These are phyloP conservation scores for Diphasiastrum complanatum DNA, from an alignment of 83 land plant species.

Conservation along the genomic window DNA sequence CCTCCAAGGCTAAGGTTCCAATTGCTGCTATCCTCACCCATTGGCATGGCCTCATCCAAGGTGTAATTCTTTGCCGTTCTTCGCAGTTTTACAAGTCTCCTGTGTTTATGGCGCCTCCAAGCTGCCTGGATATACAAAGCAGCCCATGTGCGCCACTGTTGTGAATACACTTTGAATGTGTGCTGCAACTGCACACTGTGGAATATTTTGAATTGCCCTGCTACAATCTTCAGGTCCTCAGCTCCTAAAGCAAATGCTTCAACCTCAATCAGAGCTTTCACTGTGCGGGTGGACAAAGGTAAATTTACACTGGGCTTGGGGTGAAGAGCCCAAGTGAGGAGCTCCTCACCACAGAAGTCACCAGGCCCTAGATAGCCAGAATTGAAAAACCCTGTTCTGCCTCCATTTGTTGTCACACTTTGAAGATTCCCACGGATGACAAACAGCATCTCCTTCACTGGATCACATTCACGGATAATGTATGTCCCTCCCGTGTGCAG, in stretches of 20 bases:
- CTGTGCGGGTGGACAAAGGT: slow-evolving; percentile 25
- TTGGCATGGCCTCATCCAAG: background rate
- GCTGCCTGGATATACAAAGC: slow-evolving; percentile 28
- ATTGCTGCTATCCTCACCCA: background rate
- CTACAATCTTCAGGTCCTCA: slow-evolving; percentile 26
- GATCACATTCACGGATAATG: slow-evolving; percentile 23
- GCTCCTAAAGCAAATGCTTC: slow-evolving; percentile 25
- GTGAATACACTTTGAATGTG: slow-evolving; percentile 26
- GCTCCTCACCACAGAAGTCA: slow-evolving; percentile 27
- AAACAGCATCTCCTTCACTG: slow-evolving; percentile 28
- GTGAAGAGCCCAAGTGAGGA: slow-evolving; percentile 24
- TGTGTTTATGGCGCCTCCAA: slow-evolving; percentile 20
- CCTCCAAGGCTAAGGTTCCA: too few relatives aligned
- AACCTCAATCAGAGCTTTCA: slow-evolving; percentile 22
- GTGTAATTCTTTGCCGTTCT: slow-evolving; percentile 9
- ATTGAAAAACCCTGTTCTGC: slow-evolving; percentile 26
- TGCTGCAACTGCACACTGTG: slow-evolving; percentile 32
- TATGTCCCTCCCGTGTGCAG: slow-evolving; percentile 22
- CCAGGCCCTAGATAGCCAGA: slow-evolving; percentile 4
- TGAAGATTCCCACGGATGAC: slow-evolving; percentile 20
- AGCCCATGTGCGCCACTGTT: slow-evolving; percentile 33
- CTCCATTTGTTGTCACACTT: slow-evolving; percentile 30
- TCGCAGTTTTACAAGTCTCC: slow-evolving; percentile 15
- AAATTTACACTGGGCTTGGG: slow-evolving; percentile 17
- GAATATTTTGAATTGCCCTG: slow-evolving; percentile 25